Percentiles rank a stretch among this genome's conserved stretches.
phyloP scores from a whole-genome alignment of 164 flowering plant species.

The Magnolia sinica region DNA sequence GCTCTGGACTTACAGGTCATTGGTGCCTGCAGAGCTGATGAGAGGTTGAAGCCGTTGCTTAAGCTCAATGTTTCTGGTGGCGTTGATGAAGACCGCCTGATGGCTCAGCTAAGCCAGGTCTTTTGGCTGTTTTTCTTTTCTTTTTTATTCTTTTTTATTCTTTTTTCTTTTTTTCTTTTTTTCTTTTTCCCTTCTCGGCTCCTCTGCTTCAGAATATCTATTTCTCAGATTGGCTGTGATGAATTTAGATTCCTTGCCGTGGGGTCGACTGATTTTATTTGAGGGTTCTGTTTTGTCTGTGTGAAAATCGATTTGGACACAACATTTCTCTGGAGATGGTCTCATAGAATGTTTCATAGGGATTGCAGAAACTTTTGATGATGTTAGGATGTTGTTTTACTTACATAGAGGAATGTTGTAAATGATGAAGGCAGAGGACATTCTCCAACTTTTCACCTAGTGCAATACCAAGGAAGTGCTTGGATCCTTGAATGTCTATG shows the following conservation, averaged over 20 bases:
- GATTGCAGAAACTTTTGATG: no score
- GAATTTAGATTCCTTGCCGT: background rate
- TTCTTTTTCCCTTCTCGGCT: background rate
- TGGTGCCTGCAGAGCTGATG: conserved; percentile 95
- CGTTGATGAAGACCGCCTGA: conserved; percentile 67
- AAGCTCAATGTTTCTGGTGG: conserved; percentile 57
- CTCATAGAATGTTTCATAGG: no score
- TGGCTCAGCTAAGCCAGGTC: conserved; percentile 83
- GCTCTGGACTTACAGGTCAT: conserved; percentile 85
- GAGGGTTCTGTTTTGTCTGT: no score
- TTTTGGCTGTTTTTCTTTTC: background rate
- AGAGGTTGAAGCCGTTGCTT: conserved; percentile 87
- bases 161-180: no score
- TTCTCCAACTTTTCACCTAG: no score
- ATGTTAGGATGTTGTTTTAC: no score
- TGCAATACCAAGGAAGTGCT: no score
- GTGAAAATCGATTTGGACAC: no score
- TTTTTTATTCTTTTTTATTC: background rate
- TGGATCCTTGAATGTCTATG: no score
- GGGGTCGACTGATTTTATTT: background rate
- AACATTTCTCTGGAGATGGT: no score
- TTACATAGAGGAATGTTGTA: no score
- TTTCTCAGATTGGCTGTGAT: background rate
- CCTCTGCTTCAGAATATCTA: background rate
- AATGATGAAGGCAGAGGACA: no score